These are phyloP conservation scores for Tetrapisispora pingtungensis DNA, from an alignment of 805 yeast genomes.

Conservation along the genomic window DNA sequence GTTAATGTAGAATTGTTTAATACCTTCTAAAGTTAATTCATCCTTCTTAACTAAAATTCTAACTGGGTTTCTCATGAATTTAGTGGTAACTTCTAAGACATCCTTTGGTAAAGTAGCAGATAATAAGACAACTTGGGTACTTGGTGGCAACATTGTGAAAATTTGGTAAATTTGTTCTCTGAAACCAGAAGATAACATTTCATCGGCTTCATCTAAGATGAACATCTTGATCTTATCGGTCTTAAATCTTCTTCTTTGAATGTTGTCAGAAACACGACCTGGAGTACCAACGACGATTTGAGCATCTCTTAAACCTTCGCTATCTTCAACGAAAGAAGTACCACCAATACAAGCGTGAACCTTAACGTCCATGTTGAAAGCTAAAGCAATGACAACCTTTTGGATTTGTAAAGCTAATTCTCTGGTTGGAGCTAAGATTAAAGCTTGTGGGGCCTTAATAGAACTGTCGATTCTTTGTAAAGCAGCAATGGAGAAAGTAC, in stretches of 20 bases:
- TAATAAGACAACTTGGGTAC: constrained; percentile 85
- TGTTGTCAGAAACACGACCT: constrained; percentile 95
- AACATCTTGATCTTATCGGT: constrained; percentile 85
- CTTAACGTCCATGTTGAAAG: constrained; percentile 79
- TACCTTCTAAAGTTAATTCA: constrained; percentile 88
- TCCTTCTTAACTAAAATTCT: constrained; percentile 91
- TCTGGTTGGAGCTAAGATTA: constrained; percentile 93
- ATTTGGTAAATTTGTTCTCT: constrained; percentile 91
- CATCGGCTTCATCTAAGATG: constrained; percentile 97
- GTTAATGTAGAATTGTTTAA: constrained; percentile 81
- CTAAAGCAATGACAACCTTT: constrained; percentile 82
- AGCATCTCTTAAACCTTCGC: constrained; percentile 69
- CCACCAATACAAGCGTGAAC: constrained; percentile 99
- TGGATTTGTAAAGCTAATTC: constrained; percentile 95
- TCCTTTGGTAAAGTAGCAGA: constrained; percentile 92
- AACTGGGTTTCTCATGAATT: constrained; percentile 88
- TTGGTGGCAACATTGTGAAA: constrained; percentile 71
- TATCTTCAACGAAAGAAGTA: constrained; percentile 79
- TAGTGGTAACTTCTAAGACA: constrained; percentile 82
- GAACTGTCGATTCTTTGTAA: constrained; percentile 65
- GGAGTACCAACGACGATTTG: constrained; percentile 97
- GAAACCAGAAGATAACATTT: constrained; percentile 79
- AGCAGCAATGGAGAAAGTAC: constrained; percentile 85
- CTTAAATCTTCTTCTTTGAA: constrained; percentile 75
- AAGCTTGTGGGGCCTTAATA: constrained; percentile 74